Evolutionary conservation across 2,329 filamentous ascomycete genomes (phyloP).

Genomic region (Colletotrichum salicis): DNA sequence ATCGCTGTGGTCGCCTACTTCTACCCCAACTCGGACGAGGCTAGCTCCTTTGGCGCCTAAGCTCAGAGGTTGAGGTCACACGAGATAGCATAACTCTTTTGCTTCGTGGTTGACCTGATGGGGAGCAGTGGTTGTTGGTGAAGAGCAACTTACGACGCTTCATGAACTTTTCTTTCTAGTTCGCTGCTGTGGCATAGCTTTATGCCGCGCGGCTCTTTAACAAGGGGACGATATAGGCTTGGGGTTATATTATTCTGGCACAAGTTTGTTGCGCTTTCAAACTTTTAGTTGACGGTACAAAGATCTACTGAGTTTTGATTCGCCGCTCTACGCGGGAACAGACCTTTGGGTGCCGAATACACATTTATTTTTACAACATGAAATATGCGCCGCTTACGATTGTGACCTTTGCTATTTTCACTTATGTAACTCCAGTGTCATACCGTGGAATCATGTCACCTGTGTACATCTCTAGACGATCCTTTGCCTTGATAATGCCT

Average conservation of each 20-base stretch:
- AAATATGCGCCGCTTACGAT: not conserved
- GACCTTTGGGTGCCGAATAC: not conserved
- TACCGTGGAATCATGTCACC: no score
- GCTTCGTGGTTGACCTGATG: not conserved
- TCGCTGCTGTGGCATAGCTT: not conserved
- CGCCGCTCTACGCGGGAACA: not conserved
- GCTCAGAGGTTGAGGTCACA: not conserved
- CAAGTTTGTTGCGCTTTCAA: slow-evolving; percentile 3
- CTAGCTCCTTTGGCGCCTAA: slow-evolving; percentile 48
- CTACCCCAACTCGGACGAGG: slow-evolving; percentile 65
- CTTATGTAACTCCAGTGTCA: not conserved
- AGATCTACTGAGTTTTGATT: not conserved
- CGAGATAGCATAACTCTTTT: not conserved
- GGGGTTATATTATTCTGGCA: not conserved
- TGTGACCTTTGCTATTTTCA: not conserved
- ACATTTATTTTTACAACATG: not conserved
- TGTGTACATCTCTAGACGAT: no score
- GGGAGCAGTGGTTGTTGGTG: slow-evolving; percentile 14
- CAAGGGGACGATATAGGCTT: slow-evolving; percentile 18
- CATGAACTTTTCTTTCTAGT: not conserved
- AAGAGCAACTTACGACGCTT: slow-evolving; percentile 23
- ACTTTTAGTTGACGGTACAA: not conserved
- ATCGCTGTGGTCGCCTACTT: slow-evolving; percentile 75
- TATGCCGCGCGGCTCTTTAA: not conserved
- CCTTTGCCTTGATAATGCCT: no score